These are phyloP conservation scores for Coemansia sp. DNA, from an alignment of 192 early-diverging fungal species.

Conservation along the genomic window DNA sequence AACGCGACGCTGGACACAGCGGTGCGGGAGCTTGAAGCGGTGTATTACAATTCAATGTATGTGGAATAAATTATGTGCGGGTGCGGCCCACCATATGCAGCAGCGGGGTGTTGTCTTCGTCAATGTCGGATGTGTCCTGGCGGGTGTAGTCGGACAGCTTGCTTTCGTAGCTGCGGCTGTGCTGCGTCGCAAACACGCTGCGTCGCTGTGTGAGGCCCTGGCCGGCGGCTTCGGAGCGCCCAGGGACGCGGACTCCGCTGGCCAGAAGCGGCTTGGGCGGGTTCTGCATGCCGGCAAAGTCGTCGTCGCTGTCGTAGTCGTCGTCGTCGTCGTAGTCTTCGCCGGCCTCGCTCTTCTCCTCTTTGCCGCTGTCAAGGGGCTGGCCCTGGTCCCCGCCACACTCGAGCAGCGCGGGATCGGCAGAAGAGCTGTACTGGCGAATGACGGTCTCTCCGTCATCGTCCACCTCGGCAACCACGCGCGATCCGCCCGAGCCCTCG, in stretches of 20 bases:
- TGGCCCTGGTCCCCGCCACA: constrained; percentile 24
- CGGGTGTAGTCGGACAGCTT: constrained; percentile 28
- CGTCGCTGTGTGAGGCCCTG: constrained; percentile 27
- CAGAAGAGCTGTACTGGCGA: constrained; percentile 32
- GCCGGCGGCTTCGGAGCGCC: constrained; percentile 8
- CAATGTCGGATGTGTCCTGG: constrained; percentile 13
- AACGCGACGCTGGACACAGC: constrained; percentile 37
- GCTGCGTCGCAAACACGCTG: constrained; percentile 30
- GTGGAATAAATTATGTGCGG: constrained; percentile 13
- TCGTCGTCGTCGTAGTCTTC: constrained; percentile 41
- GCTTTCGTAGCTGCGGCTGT: constrained; percentile 18
- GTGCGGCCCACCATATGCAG: constrained; percentile 23
- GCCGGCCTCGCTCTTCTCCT: constrained; percentile 46
- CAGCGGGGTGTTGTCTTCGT: constrained; percentile 46
- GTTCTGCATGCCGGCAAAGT: constrained; percentile 22
- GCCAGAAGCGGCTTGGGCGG: constrained; percentile 16
- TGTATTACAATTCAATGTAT: constrained; percentile 50
- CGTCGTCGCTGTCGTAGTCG: constrained; percentile 48
- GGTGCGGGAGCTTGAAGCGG: constrained; percentile 46
- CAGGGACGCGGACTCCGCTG: constrained; percentile 18
- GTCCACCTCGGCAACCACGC: constrained; percentile 43
- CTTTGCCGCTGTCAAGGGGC: constrained; percentile 43
- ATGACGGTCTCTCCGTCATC: constrained; percentile 53
- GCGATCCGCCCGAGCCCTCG: constrained; percentile 12
- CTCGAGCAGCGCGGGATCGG: constrained; percentile 43